Percentiles rank a stretch among this genome's conserved stretches.
Evolutionary conservation across 768 basidiomycete genomes (phyloP).

Genomic region (Tephrocybe sp.): DNA sequence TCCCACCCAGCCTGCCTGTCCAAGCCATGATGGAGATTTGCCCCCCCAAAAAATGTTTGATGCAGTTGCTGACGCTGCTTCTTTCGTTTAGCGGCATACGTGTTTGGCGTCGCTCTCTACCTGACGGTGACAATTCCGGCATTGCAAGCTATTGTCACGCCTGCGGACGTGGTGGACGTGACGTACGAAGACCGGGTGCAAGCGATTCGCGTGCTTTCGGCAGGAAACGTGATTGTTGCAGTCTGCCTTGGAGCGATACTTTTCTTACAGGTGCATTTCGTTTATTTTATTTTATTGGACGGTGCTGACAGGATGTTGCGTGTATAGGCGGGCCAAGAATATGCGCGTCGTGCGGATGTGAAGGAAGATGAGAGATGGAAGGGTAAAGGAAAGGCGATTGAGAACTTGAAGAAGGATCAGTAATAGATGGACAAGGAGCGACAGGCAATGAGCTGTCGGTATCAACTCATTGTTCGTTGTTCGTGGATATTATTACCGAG

Average conservation of each 20-base stretch:
- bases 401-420: conserved; percentile 38
- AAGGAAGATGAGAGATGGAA: conserved; percentile 33
- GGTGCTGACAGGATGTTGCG: conserved; percentile 8
- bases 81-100: conserved; percentile 56
- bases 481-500: no score
- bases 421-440: conserved; percentile 11
- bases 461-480: no score
- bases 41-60: no score
- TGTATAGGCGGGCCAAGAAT: conserved; percentile 79
- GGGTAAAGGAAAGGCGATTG: conserved; percentile 19
- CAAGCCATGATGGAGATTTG: no score
- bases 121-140: conserved; percentile 76
- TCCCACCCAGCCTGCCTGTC: background rate
- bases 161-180: conserved; percentile 47
- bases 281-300: background rate
- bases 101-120: conserved; percentile 80
- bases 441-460: background rate
- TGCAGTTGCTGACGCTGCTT: conserved; percentile 7
- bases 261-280: conserved; percentile 61
- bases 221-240: conserved; percentile 84
- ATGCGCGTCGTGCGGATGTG: conserved; percentile 63
- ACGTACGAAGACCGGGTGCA: conserved; percentile 60
- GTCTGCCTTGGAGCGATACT: conserved; percentile 64
- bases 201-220: conserved; percentile 78
- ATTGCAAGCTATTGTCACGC: conserved; percentile 71